Percentiles rank a stretch among this genome's conserved stretches.
These are phyloP conservation scores for Candida gigantensis DNA, from an alignment of 1,139 yeast species.

Conservation along the genomic window DNA sequence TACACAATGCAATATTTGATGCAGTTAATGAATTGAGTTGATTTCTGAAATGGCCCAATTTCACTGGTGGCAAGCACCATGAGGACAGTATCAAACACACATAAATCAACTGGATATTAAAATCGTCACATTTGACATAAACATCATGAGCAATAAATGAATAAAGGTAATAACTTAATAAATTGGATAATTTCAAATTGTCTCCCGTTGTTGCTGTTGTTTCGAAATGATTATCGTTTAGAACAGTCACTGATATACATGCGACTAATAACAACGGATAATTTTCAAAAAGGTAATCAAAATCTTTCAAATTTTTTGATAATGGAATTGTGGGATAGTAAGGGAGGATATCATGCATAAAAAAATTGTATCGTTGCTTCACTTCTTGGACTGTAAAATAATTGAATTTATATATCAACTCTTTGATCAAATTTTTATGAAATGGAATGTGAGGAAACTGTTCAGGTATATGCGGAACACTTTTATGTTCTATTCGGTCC, in stretches of 20 bases:
- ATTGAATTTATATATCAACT: conserved; percentile 30
- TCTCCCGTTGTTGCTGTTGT: conserved; percentile 5
- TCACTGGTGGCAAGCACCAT: conserved; percentile 53
- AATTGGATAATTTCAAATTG: conserved; percentile 35
- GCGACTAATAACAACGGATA: conserved; percentile 49
- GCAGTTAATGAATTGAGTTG: conserved; percentile 51
- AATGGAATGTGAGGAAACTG: conserved; percentile 39
- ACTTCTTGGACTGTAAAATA: conserved; percentile 29
- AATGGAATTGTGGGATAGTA: conserved; percentile 52
- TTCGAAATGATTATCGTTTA: conserved; percentile 38
- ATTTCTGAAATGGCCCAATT: conserved; percentile 52
- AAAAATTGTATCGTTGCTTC: conserved; percentile 32
- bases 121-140: conserved; percentile 42
- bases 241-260: conserved; percentile 49
- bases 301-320: conserved; percentile 32
- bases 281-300: conserved; percentile 39
- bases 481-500: conserved; percentile 5
- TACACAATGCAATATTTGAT: conserved; percentile 45
- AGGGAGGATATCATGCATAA: conserved; percentile 38
- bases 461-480: conserved; percentile 5
- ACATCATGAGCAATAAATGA: conserved; percentile 46
- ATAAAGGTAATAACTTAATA: conserved; percentile 47
- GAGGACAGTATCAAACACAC: conserved; percentile 46
- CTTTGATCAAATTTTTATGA: conserved; percentile 42
- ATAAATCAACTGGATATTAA: conserved; percentile 42